Base-by-base conservation (phyloP, 1,284 basidiomycete species). In the Ustilago bromivora region DNA sequence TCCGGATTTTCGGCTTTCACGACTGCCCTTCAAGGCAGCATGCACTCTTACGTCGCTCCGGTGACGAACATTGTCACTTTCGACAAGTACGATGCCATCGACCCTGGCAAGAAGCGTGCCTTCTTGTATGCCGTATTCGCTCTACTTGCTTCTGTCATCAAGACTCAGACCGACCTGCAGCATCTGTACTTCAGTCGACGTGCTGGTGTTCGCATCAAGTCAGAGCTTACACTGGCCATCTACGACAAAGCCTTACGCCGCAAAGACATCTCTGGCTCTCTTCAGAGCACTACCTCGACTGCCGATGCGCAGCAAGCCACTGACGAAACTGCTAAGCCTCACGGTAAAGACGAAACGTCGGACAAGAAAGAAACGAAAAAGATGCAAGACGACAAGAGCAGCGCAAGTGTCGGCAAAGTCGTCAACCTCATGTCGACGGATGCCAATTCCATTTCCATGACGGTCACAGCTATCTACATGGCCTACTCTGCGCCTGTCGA, bases 241-340 rank as follows among this genome's bases (percentile, higher is more conserved):
- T 98, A 96, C 82, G 92, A 95, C 85, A 97, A 97, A 86, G 92
- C 95, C 0, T 88, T 97, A 47, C 92, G 92, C 84, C 89, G 94
- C 32, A 92, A 91, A 83, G 94, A 97, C 85, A 92, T 92, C 66
- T 92, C 92, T 0, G 94, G 94, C 0, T 47, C 61, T 1, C 89
- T 94, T 32, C 88, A 93, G 2, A 89, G 87, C 79, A 88, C 89
- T 34, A 89, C 87, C 2, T 87, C 90, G 88, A 88, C 88, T 35
- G 51, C 54, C 19, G 38, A 41, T 4, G 31, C 49, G 10, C 32
- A 93, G 1, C 88, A 87, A 78, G 88, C 89, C 36, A 88, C 87
- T 2, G 87, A 90, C 11, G 36, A 60, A 2, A 4, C 43, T 13
- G 67, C 84, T 81, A 71, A 78, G 71, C 15, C 54, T 11, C 31